These are phyloP conservation scores for Solanum hybrid DNA, from an alignment of 305 asterid species.

Conservation along the genomic window DNA sequence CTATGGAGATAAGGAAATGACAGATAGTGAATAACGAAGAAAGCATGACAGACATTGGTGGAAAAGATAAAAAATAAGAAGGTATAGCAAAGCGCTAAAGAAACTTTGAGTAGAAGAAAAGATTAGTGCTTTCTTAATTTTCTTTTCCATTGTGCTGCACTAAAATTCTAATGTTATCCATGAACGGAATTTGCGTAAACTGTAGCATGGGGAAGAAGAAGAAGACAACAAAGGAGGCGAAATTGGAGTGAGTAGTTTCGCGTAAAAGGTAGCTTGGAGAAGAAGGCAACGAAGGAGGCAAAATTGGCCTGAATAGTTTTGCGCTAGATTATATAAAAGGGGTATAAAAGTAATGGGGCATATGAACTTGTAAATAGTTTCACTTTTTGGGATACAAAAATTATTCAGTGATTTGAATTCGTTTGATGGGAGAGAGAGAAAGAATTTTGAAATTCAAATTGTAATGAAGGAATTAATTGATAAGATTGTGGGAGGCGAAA, in stretches of 20 bases:
- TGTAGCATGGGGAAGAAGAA: not conserved
- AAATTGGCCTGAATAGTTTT: no score
- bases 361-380: not conserved
- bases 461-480: no score
- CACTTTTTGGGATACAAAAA: no score
- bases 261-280: not conserved
- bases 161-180: no score
- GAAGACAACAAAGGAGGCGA: not conserved
- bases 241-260: not conserved
- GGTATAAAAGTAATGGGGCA: not conserved
- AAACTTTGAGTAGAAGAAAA: not conserved
- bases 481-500: no score
- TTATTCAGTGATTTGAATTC: no score
- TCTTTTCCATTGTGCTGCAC: no score
- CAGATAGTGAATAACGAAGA: not conserved
- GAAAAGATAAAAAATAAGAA: no score
- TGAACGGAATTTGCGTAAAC: no score
- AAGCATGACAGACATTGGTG: not conserved
- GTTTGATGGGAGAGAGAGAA: no score
- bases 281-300: not conserved
- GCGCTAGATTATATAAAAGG: not conserved
- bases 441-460: no score
- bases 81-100: not conserved
- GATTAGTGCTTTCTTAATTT: no score
- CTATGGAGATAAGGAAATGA: not conserved